Percentiles rank a stretch among this genome's conserved stretches.
Conservation (phyloP, 306 rosid species). For the Trifolium dubium region DNA sequence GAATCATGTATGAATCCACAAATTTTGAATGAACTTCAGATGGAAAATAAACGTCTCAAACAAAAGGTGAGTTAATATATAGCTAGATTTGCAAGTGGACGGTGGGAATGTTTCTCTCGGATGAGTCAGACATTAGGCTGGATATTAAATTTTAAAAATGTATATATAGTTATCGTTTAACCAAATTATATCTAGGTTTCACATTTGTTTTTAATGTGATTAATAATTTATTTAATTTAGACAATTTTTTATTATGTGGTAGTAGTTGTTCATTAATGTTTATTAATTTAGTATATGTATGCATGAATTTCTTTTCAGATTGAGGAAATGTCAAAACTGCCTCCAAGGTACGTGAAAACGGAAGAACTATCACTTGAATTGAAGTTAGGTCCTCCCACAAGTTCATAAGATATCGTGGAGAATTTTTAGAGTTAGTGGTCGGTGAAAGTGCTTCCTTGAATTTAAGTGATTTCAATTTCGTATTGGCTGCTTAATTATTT, state of each 20-base stretch:
- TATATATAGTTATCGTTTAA: too few species aligned
- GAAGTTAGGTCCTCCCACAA: background rate
- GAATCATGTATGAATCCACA: too few species aligned
- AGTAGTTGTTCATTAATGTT: background rate
- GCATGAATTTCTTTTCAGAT: background rate
- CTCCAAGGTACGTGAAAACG: background rate
- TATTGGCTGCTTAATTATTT: too few species aligned
- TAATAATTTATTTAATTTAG: background rate
- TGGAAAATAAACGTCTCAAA: too few species aligned
- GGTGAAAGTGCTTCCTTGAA: too few species aligned
- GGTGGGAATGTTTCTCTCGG: too few species aligned
- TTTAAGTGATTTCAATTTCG: background rate
- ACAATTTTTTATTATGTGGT: background rate
- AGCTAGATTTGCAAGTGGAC: too few species aligned
- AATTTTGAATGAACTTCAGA: too few species aligned
- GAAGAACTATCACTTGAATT: background rate
- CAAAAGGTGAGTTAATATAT: slow-evolving; percentile 5
- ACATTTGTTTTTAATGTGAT: background rate
- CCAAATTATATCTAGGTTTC: background rate
- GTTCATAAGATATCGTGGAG: slow-evolving; percentile 37
- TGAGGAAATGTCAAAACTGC: background rate
- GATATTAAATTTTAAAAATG: too few species aligned
- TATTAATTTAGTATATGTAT: background rate
- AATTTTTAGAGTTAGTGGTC: background rate
- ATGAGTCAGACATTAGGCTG: too few species aligned